These are phyloP conservation scores for Pleurotus djamor DNA, from an alignment of 768 basidiomycete species.

Conservation along the genomic window DNA sequence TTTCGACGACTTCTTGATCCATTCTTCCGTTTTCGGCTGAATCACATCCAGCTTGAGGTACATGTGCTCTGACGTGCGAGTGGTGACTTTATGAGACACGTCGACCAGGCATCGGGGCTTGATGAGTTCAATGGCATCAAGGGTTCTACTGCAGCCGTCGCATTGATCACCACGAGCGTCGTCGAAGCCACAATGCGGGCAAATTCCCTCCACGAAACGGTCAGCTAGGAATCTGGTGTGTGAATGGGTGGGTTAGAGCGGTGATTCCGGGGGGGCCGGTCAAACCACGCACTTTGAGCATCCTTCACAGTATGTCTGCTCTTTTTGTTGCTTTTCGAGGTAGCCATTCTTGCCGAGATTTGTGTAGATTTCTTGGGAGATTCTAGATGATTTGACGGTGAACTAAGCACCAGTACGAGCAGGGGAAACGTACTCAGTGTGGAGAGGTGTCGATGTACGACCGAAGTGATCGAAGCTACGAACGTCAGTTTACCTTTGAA, in stretches of 20 bases:
- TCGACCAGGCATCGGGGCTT: constrained; percentile 93
- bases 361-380: constrained; percentile 86
- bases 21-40: constrained; percentile 81
- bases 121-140: constrained; percentile 91
- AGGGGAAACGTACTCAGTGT: constrained; percentile 88
- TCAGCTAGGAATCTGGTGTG: constrained; percentile 86
- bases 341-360: constrained; percentile 78
- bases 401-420: too few relatives aligned
- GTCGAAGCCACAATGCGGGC: constrained; percentile 91
- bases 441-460: constrained; percentile 85
- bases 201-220: constrained; percentile 97
- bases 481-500: too few relatives aligned
- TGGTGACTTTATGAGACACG: constrained; percentile 73
- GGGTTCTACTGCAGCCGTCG: constrained; percentile 88
- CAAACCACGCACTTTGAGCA: constrained; percentile 86
- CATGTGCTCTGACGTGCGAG: constrained; percentile 84
- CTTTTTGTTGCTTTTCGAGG: constrained; percentile 81
- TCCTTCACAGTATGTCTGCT: constrained; percentile 94
- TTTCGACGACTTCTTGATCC: constrained; percentile 79
- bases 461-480: constrained; percentile 98
- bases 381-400: too few relatives aligned
- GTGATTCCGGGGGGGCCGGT: constrained; percentile 10
- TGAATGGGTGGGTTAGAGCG: background rate
- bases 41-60: constrained; percentile 84
- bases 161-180: constrained; percentile 99